Evolutionary conservation across 2,329 filamentous ascomycete genomes (phyloP).

Genomic region (Gaeumannomyces sp.): DNA sequence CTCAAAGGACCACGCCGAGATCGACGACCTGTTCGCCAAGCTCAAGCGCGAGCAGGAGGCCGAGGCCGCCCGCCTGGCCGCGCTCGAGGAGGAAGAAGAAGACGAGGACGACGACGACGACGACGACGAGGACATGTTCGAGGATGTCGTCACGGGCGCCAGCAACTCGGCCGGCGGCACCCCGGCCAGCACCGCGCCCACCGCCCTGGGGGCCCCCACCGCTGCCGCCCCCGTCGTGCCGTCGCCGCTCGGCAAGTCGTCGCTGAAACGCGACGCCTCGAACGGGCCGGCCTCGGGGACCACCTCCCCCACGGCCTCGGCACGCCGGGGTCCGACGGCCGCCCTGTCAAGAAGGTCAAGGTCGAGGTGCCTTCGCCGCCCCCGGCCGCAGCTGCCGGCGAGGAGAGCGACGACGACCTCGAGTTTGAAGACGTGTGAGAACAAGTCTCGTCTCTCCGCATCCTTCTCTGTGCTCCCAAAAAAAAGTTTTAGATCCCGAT

Average conservation of each 20-base stretch:
- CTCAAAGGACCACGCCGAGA: constrained; percentile 48
- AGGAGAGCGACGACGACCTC: constrained; percentile 47
- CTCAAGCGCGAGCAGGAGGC: constrained; percentile 52
- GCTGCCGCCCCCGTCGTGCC: constrained; percentile 14
- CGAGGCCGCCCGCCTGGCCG: constrained; percentile 20
- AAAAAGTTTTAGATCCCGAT: neutral
- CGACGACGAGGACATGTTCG: constrained; percentile 41
- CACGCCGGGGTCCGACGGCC: constrained; percentile 30
- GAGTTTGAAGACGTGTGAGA: constrained; percentile 52
- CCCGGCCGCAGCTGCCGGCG: constrained; percentile 23
- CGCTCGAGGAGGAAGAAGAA: constrained; percentile 35
- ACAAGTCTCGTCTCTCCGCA: neutral
- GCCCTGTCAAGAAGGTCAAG: constrained; percentile 55
- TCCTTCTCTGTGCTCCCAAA: neutral
- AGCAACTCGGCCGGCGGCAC: constrained; percentile 26
- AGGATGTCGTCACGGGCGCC: constrained; percentile 39
- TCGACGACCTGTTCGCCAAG: constrained; percentile 63
- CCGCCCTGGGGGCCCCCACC: constrained; percentile 9
- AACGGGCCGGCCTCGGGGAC: constrained; percentile 19
- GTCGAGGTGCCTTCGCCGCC: constrained; percentile 38
- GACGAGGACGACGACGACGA: constrained; percentile 32
- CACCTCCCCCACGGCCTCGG: constrained; percentile 13
- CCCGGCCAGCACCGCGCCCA: constrained; percentile 22
- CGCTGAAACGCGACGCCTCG: constrained; percentile 29
- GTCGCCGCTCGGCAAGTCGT: constrained; percentile 22